phyloP scores from a whole-genome alignment of 2,329 filamentous ascomycete genomes.

The Parasarocladium wereldwijsianum region DNA sequence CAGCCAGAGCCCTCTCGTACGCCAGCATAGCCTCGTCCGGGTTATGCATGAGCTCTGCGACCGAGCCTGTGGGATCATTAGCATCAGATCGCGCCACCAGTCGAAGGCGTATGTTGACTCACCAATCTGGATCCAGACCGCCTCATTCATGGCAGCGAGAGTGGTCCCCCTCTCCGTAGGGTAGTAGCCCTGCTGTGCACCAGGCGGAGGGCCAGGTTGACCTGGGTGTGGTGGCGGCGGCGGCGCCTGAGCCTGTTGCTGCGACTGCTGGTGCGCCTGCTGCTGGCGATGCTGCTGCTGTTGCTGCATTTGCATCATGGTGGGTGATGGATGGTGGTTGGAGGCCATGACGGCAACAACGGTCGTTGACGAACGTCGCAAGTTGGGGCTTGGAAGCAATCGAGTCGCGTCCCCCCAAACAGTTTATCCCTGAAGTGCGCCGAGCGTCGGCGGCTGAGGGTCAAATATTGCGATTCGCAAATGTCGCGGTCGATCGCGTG shows the following conservation, averaged over 20 bases:
- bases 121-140: conserved; percentile 89
- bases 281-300: conserved; percentile 38
- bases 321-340: conserved; percentile 69
- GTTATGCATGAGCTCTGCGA: conserved; percentile 78
- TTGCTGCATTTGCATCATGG: conserved; percentile 55
- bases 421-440: too few species aligned
- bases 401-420: too few species aligned
- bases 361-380: too few species aligned
- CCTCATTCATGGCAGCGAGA: conserved; percentile 67
- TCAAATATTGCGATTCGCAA: too few species aligned
- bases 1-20: conserved; percentile 78
- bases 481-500: too few species aligned
- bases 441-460: too few species aligned
- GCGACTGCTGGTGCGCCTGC: conserved; percentile 44
- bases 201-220: conserved; percentile 6
- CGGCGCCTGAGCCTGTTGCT: conserved; percentile 41
- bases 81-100: not conserved
- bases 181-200: conserved; percentile 39
- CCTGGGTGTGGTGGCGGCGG: conserved; percentile 13
- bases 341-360: conserved; percentile 12
- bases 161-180: conserved; percentile 32
- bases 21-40: conserved; percentile 78
- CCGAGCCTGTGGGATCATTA: conserved; percentile 48
- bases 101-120: conserved; percentile 21
- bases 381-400: too few species aligned